Conservation (phyloP, 179 eudicot species). For the Spinacia oleracea region DNA sequence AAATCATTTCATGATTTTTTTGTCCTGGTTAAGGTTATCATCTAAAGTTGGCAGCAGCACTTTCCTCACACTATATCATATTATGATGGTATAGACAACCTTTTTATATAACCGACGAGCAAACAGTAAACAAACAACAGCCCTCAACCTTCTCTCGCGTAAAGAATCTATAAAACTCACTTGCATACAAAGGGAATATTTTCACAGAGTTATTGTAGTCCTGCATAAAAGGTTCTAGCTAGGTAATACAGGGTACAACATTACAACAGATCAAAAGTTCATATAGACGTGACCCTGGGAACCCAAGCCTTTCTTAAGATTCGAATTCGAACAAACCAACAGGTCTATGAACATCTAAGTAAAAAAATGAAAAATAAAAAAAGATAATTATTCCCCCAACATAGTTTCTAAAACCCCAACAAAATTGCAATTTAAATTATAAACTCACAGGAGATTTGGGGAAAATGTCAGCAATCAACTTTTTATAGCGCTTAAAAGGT, state of each 20-base stretch:
- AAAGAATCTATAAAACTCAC: background rate
- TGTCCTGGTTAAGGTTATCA: background rate
- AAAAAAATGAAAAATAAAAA: too few species aligned
- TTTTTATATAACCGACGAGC: background rate
- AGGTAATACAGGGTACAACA: background rate
- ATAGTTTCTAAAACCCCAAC: background rate
- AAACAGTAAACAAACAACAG: background rate
- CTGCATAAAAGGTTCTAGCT: background rate
- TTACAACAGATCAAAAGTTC: background rate
- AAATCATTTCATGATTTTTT: background rate
- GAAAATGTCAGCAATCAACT: conserved; percentile 85
- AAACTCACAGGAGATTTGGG: conserved; percentile 83
- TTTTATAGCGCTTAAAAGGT: conserved; percentile 95
- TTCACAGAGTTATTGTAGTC: background rate
- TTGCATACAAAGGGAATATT: background rate
- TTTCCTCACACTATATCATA: background rate
- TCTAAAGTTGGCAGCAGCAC: background rate
- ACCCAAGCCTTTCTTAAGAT: background rate
- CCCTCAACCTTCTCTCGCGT: background rate
- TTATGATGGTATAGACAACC: background rate
- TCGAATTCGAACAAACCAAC: background rate
- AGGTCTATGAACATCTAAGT: background rate
- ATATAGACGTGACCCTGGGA: too few species aligned
- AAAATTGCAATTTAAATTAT: background rate
- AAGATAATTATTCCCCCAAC: too few species aligned